Evolutionary conservation across 176 grass and related monocot genomes (phyloP), one percentile per base, ranked within the genome.

Genomic region (Triticum timopheevii): DNA sequence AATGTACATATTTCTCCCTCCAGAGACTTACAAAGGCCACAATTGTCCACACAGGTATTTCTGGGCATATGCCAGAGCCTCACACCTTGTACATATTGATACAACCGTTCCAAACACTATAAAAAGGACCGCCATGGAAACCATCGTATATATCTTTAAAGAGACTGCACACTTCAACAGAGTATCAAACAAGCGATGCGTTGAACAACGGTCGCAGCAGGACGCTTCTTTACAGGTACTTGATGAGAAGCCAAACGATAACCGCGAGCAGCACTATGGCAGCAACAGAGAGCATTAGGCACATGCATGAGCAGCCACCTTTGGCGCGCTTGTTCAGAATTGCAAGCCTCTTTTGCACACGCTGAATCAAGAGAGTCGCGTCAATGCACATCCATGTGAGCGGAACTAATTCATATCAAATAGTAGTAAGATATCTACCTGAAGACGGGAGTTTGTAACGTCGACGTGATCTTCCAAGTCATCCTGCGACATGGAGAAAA

Each of bases 241-340:
- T 98, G 79, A 98, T 73, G 61, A 98, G 92, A 87, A 91, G 80
- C 93, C 93, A 98, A 42, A 86, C 92, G 8, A 98, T 89, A 67
- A 89, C 93, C 0, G 80, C 90, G 8, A 98, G 92, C 82, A 94
- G 84, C 52, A 98, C 92, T 80, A 96, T 96, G 49, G 90, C 88
- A 2, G 88, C 22, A 4, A 95, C 82, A 4, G 92, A 94, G 36
- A 98, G 36, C 65, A 95, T 81, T 82, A 98, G 50, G 59, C 84
- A 94, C 92, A 88, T 94, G 92, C 92, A 92, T 17, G 96, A 98
- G 87, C 96, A 98, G 64, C 88, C 92, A 78, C 90, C 90, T 92
- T 98, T 94, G 59, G 90, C 92, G 49, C 91, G 91, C 84, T 94
- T 98, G 90, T 98, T 95, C 84, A 98, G 88, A 81, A 95, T 86